These are phyloP conservation scores for Brassica cretica DNA, from an alignment of 345 rosid species.

Conservation along the genomic window DNA sequence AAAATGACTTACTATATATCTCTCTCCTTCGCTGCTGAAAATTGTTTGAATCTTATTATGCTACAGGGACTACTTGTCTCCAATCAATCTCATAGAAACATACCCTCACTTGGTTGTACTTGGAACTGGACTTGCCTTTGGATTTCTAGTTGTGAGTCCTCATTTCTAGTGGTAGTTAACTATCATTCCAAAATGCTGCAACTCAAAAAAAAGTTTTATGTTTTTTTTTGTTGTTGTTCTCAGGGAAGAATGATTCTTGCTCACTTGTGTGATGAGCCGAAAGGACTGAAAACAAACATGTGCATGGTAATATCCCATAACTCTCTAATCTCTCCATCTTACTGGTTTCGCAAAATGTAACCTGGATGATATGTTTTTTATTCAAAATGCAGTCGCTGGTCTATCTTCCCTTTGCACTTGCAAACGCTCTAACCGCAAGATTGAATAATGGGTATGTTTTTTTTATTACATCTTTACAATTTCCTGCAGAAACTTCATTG, in stretches of 20 bases:
- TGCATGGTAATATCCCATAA: conserved; percentile 68
- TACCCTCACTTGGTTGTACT: conserved; percentile 90
- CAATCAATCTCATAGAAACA: conserved; percentile 68
- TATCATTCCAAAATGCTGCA: neutral
- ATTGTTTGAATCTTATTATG: neutral
- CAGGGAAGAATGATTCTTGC: conserved; percentile 99
- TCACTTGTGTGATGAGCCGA: conserved; percentile 97
- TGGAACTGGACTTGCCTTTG: conserved; percentile 99
- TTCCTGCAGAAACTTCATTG: neutral
- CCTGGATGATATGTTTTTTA: neutral
- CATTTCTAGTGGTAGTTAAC: neutral
- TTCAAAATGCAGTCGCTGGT: conserved; percentile 66
- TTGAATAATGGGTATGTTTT: conserved; percentile 84
- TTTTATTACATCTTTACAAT: neutral
- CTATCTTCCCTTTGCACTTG: conserved; percentile 92
- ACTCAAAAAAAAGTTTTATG: neutral
- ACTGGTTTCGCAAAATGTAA: neutral
- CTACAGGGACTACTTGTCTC: conserved; percentile 52
- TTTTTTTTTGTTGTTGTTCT: conserved; percentile 2
- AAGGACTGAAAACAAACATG: conserved; percentile 98
- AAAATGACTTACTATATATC: neutral
- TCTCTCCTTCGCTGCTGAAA: neutral
- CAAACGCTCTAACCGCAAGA: conserved; percentile 88
- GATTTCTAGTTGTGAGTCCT: conserved; percentile 86
- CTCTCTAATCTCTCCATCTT: neutral